Conservation (phyloP, 2,329 filamentous ascomycete species). For the Zasmidium cellare region DNA sequence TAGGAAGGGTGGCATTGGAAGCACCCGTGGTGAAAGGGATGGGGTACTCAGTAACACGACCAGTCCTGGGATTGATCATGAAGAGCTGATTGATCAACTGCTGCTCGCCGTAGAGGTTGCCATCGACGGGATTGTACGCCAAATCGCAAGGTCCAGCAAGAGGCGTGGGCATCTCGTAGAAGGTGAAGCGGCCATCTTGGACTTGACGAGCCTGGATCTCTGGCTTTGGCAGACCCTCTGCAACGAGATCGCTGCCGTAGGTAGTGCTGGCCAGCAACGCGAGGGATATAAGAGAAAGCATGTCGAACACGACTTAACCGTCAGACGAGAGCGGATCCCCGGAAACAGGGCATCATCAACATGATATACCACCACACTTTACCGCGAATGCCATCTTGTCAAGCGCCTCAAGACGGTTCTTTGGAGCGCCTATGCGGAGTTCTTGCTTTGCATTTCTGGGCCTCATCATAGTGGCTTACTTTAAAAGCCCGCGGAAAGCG, state of each 20-base stretch:
- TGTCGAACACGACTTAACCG: no score
- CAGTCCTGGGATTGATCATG: constrained; percentile 12
- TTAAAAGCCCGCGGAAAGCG: neutral
- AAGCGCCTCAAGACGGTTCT: neutral
- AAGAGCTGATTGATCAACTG: constrained; percentile 18
- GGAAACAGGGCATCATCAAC: neutral
- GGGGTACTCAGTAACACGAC: constrained; percentile 13
- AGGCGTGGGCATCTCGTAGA: constrained; percentile 14
- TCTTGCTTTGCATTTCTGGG: neutral
- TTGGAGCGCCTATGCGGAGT: neutral
- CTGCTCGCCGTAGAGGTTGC: constrained; percentile 13
- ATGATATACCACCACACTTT: neutral
- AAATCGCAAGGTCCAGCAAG: constrained; percentile 19
- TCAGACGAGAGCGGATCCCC: no score
- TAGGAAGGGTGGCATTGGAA: constrained; percentile 3
- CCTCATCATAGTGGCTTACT: neutral
- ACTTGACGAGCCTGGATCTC: neutral
- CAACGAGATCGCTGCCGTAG: neutral
- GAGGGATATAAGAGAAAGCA: neutral
- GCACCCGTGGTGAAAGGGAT: constrained; percentile 16
- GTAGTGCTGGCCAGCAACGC: neutral
- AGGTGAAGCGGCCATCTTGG: constrained; percentile 12
- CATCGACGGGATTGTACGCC: constrained; percentile 13
- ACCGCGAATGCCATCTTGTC: neutral
- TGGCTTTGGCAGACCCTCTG: neutral